Evolutionary conservation across 139 green algal species (phyloP), one percentile per base, ranked within the genome.

Genomic region (Asterochloris sp.): DNA sequence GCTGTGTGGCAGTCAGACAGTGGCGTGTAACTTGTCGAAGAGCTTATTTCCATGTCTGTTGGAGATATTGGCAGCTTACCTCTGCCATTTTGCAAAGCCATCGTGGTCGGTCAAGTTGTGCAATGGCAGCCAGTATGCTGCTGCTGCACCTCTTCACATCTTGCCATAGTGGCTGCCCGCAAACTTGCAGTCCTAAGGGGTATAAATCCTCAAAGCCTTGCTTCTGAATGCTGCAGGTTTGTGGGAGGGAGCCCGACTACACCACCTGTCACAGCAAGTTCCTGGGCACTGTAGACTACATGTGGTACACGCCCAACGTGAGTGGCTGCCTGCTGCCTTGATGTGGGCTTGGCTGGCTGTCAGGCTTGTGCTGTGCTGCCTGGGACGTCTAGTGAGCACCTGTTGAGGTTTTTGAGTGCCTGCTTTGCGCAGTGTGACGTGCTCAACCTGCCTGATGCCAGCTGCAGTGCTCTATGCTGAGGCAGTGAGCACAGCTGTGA

Each of bases 251-350:
- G 83, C 87, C 87, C 0, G 12, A 63, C n/a, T 95, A 88, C 84
- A 93, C 88, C 61, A 91, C 88, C 82, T 90, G 90, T 78, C 92
- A 96, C 81, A 88, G 83, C 69, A 76, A 80, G 29, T 94, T 93
- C 80, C 86, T 95, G 29, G 92, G 91, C 66, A 93, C 89, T 12
- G 92, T 95, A 13, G 93, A 97, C 77, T 97, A 93, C 85, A 90
- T 95, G 15, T 97, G 88, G 86, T 94, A 86, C 80, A 82, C 78
- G 1, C 82, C 80, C 63, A 76, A 85, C n/a, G 80, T 83, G 27
- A 69, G 79, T 10, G 12, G 24, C 21, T 62, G 60, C 17, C n/a
- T 27, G 29, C 13, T 21, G 26, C 38, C 19, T 47, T 26, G 23
- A 26, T 19, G 14, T 17, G 26, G 12, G 63, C 23, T 64, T 61